A percentile compares a stretch with the other conserved stretches of the same genome.
Evolutionary conservation across 352 stramenopile species (phyloP).

Genomic region (Pythium scleroteichum): DNA sequence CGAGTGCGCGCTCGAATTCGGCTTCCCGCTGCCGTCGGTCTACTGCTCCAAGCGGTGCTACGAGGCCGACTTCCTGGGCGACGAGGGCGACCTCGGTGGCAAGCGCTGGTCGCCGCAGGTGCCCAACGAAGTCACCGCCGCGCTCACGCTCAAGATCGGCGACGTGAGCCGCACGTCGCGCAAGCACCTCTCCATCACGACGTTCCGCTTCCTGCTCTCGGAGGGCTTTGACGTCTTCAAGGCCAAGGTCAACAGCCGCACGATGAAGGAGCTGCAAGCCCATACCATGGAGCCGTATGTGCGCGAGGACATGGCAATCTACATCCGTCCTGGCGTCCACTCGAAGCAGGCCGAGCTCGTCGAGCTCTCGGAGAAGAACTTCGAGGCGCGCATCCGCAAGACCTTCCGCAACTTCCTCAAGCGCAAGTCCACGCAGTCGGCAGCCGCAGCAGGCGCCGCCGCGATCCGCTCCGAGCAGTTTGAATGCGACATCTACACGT

Average conservation of each 20-base stretch:
- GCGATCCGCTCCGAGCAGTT: slow-evolving; percentile 35
- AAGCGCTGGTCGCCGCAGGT: slow-evolving; percentile 35
- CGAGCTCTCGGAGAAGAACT: slow-evolving; percentile 61
- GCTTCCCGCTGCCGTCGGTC: slow-evolving; percentile 30
- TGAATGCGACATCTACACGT: slow-evolving; percentile 74
- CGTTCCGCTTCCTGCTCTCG: slow-evolving; percentile 66
- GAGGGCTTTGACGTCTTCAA: slow-evolving; percentile 78
- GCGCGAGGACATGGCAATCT: slow-evolving; percentile 64
- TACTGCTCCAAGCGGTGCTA: slow-evolving; percentile 52
- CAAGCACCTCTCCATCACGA: slow-evolving; percentile 59
- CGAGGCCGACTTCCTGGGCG: slow-evolving; percentile 28
- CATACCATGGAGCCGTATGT: slow-evolving; percentile 47
- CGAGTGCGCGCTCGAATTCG: slow-evolving; percentile 40
- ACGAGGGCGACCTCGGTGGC: not conserved
- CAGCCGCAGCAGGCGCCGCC: not conserved
- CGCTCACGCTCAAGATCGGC: slow-evolving; percentile 78
- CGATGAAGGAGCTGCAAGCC: slow-evolving; percentile 50
- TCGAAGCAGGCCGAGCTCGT: slow-evolving; percentile 84
- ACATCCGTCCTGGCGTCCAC: slow-evolving; percentile 73
- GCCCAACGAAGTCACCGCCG: slow-evolving; percentile 63
- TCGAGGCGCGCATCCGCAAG: slow-evolving; percentile 65
- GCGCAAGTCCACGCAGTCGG: slow-evolving; percentile 42
- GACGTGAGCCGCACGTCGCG: slow-evolving; percentile 68
- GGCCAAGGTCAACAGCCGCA: slow-evolving; percentile 63
- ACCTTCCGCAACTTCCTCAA: slow-evolving; percentile 83